phyloP scores from a whole-genome alignment of 2,329 filamentous ascomycete genomes.

The Elsinoe ampelina region DNA sequence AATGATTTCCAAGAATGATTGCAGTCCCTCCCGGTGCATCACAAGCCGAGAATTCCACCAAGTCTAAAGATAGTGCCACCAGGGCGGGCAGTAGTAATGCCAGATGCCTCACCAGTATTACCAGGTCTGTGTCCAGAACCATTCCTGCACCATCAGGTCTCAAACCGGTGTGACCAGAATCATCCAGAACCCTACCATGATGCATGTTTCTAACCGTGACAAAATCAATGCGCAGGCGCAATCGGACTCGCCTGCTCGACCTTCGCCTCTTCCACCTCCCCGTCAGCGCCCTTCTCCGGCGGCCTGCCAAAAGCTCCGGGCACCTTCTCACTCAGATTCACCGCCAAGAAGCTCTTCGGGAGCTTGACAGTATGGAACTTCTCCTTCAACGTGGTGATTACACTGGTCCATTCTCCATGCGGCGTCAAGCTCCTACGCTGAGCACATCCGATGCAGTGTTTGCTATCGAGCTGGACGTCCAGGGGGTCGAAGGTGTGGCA shows the following conservation, averaged over 20 bases:
- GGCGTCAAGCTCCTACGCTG: constrained; percentile 82
- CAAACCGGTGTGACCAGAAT: too few species aligned
- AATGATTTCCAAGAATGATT: not conserved
- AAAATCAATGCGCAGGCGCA: constrained; percentile 21
- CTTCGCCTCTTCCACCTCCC: constrained; percentile 15
- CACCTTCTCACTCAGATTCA: constrained; percentile 41
- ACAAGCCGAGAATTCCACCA: not conserved
- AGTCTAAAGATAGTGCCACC: too few species aligned
- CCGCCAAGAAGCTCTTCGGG: constrained; percentile 42
- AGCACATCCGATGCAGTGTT: constrained; percentile 91
- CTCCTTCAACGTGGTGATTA: constrained; percentile 88
- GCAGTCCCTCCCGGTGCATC: not conserved
- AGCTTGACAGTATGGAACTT: constrained; percentile 73
- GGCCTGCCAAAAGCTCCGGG: constrained; percentile 33
- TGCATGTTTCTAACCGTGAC: too few species aligned
- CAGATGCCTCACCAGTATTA: too few species aligned
- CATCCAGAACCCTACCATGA: too few species aligned
- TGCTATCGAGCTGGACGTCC: constrained; percentile 90
- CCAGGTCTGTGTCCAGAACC: too few species aligned
- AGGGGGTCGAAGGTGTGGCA: constrained; percentile 95
- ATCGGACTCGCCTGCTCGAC: constrained; percentile 20
- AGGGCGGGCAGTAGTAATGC: too few species aligned
- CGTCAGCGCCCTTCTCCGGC: constrained; percentile 4
- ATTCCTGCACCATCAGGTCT: too few species aligned
- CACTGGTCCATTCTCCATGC: constrained; percentile 90